Base-by-base conservation (phyloP, 495 filamentous ascomycete genomes). In the Trichoderma orchidacearum region DNA sequence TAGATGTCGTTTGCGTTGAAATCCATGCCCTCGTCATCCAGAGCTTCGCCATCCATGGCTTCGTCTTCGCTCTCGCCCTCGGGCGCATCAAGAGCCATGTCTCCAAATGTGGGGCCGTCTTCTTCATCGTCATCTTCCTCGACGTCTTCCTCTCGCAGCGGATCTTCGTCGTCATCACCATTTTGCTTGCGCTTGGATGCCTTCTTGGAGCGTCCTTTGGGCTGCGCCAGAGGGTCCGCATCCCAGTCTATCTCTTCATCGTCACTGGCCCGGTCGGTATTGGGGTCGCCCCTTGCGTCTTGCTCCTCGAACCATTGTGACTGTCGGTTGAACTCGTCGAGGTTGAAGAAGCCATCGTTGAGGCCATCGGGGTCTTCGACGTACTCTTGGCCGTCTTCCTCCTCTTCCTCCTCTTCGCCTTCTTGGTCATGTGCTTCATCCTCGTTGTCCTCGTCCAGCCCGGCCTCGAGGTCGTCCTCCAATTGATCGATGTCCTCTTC, bases 341-440 rank as follows among this genome's bases (percentile, higher is more conserved):
- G 95, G 1, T 89, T 96, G 71, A 98, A 98, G 72, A 98, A 98
- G 3, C 90, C 93, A 64, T 98, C 93, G 66, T 98, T 98, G 66
- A 89, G 70, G 27, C 80, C 78, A 59, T 75, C 65, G 31, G 76
- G 73, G 53, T 80, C 77, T 54, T 78, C 72, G 15, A 77, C 68
- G 27, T 75, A 63, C 29, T 69, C 68, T n/a, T 72, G 69, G 23
- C 61, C 61, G 3, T 68, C 66, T 23, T 71, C 61, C 1, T 59
- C 55, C 4, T 61, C 59, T 11, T 70, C 61, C 7, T 70, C 66
- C 9, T 69, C 65, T 7, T 69, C 63, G 2, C 66, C 72, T 5
- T 66, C 70, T 0, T 70, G 62, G 4, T 68, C 64, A 0, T 64
- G 61, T 0, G 64, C 64, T 6, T 59, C 63, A 0, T 66, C 66